Conservation (phyloP, 129 eudicot genomes). For the Flaveria ramosissima region DNA sequence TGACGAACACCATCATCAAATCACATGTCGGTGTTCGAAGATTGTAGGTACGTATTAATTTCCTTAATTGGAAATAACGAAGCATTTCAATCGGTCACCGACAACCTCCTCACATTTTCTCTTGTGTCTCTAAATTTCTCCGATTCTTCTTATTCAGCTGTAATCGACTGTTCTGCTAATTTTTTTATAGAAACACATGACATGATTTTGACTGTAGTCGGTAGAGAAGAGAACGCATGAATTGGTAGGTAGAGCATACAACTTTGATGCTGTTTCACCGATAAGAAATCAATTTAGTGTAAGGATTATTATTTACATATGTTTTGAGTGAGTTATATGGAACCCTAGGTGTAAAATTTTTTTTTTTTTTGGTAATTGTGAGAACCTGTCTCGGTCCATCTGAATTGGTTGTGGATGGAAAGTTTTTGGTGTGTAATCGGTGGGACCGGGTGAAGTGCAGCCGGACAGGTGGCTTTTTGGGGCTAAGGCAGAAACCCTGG, state of each 20-base stretch:
- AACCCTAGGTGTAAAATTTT: neutral
- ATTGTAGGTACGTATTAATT: conserved; percentile 26
- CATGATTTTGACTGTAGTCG: too few species aligned
- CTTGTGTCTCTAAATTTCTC: neutral
- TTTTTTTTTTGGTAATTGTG: too few species aligned
- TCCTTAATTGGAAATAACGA: neutral
- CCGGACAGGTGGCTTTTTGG: neutral
- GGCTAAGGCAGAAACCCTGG: neutral
- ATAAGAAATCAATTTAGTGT: neutral
- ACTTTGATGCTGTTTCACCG: too few species aligned
- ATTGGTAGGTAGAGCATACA: too few species aligned
- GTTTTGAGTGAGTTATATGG: neutral
- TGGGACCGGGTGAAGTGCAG: neutral
- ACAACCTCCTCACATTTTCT: neutral
- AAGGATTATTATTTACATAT: neutral
- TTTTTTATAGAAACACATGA: too few species aligned
- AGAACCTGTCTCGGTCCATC: too few species aligned
- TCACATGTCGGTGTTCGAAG: neutral
- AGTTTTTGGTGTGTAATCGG: neutral
- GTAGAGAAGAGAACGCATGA: too few species aligned
- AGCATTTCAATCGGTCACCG: too few species aligned
- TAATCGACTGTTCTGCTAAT: too few species aligned
- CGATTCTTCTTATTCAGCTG: neutral
- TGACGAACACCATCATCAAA: conserved; percentile 5
- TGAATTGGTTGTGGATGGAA: too few species aligned